These are phyloP conservation scores for Gymnopilus dilepis DNA, from an alignment of 768 basidiomycete genomes.

Conservation along the genomic window DNA sequence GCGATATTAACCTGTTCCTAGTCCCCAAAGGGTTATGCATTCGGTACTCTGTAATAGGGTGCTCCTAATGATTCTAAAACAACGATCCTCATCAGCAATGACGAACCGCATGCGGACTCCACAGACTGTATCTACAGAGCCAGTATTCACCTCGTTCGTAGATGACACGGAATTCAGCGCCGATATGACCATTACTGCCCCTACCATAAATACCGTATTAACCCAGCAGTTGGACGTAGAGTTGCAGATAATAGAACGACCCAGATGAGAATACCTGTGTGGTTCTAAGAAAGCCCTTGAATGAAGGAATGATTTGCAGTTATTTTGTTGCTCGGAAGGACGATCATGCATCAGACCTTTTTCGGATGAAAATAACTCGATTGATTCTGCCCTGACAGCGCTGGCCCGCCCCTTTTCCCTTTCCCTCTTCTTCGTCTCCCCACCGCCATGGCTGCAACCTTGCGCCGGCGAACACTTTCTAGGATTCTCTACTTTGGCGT, in stretches of 20 bases:
- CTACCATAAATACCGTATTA: conserved; percentile 10
- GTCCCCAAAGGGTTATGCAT: conserved; percentile 50
- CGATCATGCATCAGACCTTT: conserved; percentile 16
- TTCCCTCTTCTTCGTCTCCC: background rate
- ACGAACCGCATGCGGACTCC: conserved; percentile 20
- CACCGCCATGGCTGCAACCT: conserved; percentile 42
- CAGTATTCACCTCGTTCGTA: conserved; percentile 27
- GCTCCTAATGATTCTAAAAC: conserved; percentile 43
- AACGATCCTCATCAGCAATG: conserved; percentile 27
- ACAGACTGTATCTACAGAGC: conserved; percentile 3
- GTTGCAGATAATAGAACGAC: conserved; percentile 1
- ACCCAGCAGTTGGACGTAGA: conserved; percentile 11
- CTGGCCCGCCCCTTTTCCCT: background rate
- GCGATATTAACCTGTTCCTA: conserved; percentile 16
- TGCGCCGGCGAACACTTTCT: conserved; percentile 56
- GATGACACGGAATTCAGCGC: conserved; percentile 27
- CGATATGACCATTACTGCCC: conserved; percentile 24
- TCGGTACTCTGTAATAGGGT: conserved; percentile 48
- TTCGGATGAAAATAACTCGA: conserved; percentile 7
- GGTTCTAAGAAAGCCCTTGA: too few relatives aligned
- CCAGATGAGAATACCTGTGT: background rate
- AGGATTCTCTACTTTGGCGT: conserved; percentile 42
- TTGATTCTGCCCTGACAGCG: conserved; percentile 1
- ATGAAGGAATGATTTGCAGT: background rate
- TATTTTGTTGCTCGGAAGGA: background rate